Evolutionary conservation across 371 early-diverging fungal species (phyloP), one percentile per base, ranked within the genome.

Genomic region (Mortierella sp.): DNA sequence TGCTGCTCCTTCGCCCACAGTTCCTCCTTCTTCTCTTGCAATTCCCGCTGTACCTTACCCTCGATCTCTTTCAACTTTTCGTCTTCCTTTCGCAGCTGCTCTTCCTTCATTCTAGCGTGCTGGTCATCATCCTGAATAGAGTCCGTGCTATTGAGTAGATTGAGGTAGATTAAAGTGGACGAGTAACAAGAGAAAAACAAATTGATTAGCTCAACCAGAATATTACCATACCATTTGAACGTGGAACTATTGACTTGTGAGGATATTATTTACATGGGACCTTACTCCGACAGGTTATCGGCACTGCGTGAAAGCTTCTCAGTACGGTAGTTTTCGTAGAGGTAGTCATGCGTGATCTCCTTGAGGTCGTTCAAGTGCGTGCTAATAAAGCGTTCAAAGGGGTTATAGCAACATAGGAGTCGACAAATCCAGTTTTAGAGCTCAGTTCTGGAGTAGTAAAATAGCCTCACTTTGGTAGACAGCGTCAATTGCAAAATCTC

Each of bases 291-390:
- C 30, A 79, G 76, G 57, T 82, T 83, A 58, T 86, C 87, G 21
- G 84, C 84, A 49, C 82, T 88, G 51, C 87, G 87, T 64, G 88
- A 88, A 37, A 99, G 90, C 85, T 96, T 93, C 80, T 92, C 96
- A 26, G 99, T 95, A 86, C 98, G 95, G 80, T 97, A 98, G 81
- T 95, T 93, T 78, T 98, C 99, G 79, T 98, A 98, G 62, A 96
- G 87, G 44, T 94, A 86, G 79, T 96, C 94, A 79, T 96, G 93
- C 26, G 97, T 98, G 79, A 91, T 91, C 80, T 96, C 96, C 81
- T 96, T 96, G 52, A 99, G 84, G 56, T 97, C 98, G 61, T 95
- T 93, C 78, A 99, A 81, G 78, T 97, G 97, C 48, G 97, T 95
- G 81, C 92, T 73, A 41, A 47, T 23, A 17, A 14, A 26, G 21